Percentiles rank a stretch among this genome's conserved stretches.
phyloP scores from a whole-genome alignment of 495 filamentous ascomycete genomes.

The Aspergillus campestris region DNA sequence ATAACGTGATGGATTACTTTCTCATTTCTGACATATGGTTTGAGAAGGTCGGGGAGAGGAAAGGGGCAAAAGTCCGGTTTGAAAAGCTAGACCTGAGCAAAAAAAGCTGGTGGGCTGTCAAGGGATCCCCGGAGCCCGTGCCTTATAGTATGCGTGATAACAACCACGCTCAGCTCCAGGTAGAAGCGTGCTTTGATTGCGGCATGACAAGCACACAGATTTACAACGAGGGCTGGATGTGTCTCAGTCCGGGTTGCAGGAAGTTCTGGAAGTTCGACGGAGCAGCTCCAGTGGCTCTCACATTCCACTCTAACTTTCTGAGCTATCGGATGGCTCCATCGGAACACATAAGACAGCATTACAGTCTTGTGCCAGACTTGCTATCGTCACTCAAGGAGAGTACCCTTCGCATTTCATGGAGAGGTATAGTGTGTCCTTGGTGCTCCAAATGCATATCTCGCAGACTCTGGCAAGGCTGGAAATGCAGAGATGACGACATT shows the following conservation, averaged over 20 bases:
- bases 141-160: slow-evolving; percentile 17
- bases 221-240: slow-evolving; percentile 60
- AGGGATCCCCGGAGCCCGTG: slow-evolving; percentile 14
- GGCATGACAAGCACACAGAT: slow-evolving; percentile 26
- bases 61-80: slow-evolving; percentile 51
- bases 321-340: slow-evolving; percentile 30
- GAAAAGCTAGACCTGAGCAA: slow-evolving; percentile 55
- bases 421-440: slow-evolving; percentile 65
- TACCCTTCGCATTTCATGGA: slow-evolving; percentile 35
- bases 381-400: slow-evolving; percentile 28
- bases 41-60: slow-evolving; percentile 43
- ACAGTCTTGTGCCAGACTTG: slow-evolving; percentile 25
- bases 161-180: slow-evolving; percentile 11
- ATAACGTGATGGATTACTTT: slow-evolving; percentile 67
- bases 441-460: slow-evolving; percentile 60
- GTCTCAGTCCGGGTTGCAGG: slow-evolving; percentile 49
- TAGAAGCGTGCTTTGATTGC: slow-evolving; percentile 33
- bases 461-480: slow-evolving; percentile 55
- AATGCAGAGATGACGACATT: slow-evolving; percentile 34
- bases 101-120: slow-evolving; percentile 63
- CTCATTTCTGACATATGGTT: slow-evolving; percentile 65
- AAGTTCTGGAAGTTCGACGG: slow-evolving; percentile 45
- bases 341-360: slow-evolving; percentile 25
- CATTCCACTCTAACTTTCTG: slow-evolving; percentile 53
- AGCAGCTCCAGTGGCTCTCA: slow-evolving; percentile 25